Conservation (phyloP, 768 basidiomycete genomes). For the Coprinopsis sp. region DNA sequence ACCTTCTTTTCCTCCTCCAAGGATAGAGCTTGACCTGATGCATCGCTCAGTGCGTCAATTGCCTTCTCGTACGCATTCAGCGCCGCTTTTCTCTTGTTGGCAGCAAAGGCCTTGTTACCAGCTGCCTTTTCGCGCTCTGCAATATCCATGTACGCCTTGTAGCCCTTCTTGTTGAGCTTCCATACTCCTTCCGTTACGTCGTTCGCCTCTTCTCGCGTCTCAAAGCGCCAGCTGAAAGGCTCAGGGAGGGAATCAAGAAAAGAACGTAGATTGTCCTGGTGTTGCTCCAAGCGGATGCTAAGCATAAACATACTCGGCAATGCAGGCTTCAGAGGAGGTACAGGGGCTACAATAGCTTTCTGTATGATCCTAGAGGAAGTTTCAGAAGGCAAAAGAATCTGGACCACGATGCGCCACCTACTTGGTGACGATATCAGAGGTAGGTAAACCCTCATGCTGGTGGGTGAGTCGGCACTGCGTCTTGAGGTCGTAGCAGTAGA, state of each 20-base stretch:
- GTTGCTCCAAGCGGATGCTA: conserved; percentile 25
- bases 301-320: conserved; percentile 27
- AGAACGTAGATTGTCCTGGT: conserved; percentile 23
- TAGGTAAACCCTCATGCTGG: conserved; percentile 21
- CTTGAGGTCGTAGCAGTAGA: conserved; percentile 26
- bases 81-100: conserved; percentile 23
- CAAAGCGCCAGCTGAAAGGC: conserved; percentile 32
- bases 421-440: conserved; percentile 26
- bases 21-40: conserved; percentile 21
- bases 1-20: conserved; percentile 20
- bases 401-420: conserved; percentile 11
- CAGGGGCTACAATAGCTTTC: conserved; percentile 26
- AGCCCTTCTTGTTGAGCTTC: conserved; percentile 23
- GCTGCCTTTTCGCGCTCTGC: conserved; percentile 23
- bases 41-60: conserved; percentile 21
- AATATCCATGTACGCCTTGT: conserved; percentile 13
- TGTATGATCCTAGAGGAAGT: conserved; percentile 19
- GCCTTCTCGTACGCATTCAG: conserved; percentile 28
- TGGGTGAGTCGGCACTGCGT: conserved; percentile 20
- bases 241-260: conserved; percentile 35
- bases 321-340: conserved; percentile 23
- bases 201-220: conserved; percentile 28
- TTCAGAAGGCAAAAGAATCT: neutral
- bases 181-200: conserved; percentile 25
- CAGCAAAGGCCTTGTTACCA: conserved; percentile 21